Evolutionary conservation across 2,329 filamentous ascomycete genomes (phyloP).

Genomic region (Rutstroemia sydowiana): DNA sequence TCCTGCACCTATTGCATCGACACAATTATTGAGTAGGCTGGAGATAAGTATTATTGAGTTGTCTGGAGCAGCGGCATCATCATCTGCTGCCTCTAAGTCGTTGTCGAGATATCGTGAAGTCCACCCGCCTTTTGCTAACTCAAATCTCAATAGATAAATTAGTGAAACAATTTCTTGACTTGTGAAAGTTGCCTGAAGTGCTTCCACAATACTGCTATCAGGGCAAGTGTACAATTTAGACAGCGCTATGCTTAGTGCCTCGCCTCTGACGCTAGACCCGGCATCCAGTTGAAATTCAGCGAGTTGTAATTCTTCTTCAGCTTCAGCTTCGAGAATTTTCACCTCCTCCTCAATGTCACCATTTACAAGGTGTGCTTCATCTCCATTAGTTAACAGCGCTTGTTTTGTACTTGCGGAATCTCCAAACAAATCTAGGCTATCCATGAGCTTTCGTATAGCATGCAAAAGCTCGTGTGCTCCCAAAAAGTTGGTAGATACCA

Average conservation of each 20-base stretch:
- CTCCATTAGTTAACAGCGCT: slow-evolving; percentile 23
- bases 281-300: slow-evolving; percentile 61
- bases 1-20: slow-evolving; percentile 67
- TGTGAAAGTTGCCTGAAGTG: slow-evolving; percentile 55
- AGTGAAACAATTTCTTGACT: slow-evolving; percentile 64
- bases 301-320: slow-evolving; percentile 58
- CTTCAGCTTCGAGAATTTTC: slow-evolving; percentile 47
- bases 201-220: slow-evolving; percentile 49
- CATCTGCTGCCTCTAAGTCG: slow-evolving; percentile 41
- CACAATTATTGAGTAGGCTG: slow-evolving; percentile 62
- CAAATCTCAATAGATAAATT: slow-evolving; percentile 64
- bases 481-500: slow-evolving; percentile 59
- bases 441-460: slow-evolving; percentile 59
- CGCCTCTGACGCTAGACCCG: slow-evolving; percentile 54
- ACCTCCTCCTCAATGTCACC: slow-evolving; percentile 33
- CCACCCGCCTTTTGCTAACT: slow-evolving; percentile 70
- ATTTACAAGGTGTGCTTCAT: slow-evolving; percentile 9
- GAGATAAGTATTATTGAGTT: slow-evolving; percentile 64
- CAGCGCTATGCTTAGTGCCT: slow-evolving; percentile 60
- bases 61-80: slow-evolving; percentile 49
- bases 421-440: slow-evolving; percentile 53
- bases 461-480: slow-evolving; percentile 59
- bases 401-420: slow-evolving; percentile 20
- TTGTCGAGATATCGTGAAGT: slow-evolving; percentile 62
- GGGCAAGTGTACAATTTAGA: slow-evolving; percentile 63